Evolutionary conservation across 371 early-diverging fungal species (phyloP).

Genomic region (Rhizopus arrhizus): DNA sequence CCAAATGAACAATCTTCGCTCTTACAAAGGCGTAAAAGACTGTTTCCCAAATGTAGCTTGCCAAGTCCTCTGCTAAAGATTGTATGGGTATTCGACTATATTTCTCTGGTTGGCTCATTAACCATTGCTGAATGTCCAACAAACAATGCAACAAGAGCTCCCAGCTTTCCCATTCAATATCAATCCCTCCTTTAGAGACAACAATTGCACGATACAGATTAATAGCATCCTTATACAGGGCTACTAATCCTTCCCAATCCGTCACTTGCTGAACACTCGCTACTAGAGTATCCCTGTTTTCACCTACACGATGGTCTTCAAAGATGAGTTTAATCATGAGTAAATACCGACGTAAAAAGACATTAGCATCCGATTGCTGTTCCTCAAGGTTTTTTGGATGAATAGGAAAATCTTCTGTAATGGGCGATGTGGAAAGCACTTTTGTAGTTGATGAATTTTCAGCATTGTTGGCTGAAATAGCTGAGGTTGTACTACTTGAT

Average conservation of each 20-base stretch:
- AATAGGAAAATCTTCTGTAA: conserved; percentile 12
- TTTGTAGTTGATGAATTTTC: neutral
- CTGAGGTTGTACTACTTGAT: conserved; percentile 43
- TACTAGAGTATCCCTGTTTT: conserved; percentile 15
- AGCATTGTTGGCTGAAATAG: conserved; percentile 4
- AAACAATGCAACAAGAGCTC: conserved; percentile 53
- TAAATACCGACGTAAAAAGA: conserved; percentile 62
- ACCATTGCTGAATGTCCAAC: conserved; percentile 57
- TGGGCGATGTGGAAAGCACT: conserved; percentile 19
- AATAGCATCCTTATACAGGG: conserved; percentile 62
- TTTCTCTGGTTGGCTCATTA: conserved; percentile 56
- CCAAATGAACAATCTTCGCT: conserved; percentile 48
- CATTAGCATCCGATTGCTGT: conserved; percentile 52
- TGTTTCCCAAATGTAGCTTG: conserved; percentile 63
- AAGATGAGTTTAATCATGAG: conserved; percentile 59
- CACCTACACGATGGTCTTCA: conserved; percentile 29
- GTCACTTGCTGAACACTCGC: conserved; percentile 28
- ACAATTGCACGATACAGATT: conserved; percentile 63
- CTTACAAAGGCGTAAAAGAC: conserved; percentile 60
- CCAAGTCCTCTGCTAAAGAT: conserved; percentile 56
- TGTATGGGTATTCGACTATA: conserved; percentile 50
- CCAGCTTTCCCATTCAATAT: conserved; percentile 68
- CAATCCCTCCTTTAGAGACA: conserved; percentile 58
- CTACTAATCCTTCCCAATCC: conserved; percentile 57
- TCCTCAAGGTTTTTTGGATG: conserved; percentile 12